These are phyloP conservation scores for Cryptomeria japonica DNA, from an alignment of 75 land plant species.

Conservation along the genomic window DNA sequence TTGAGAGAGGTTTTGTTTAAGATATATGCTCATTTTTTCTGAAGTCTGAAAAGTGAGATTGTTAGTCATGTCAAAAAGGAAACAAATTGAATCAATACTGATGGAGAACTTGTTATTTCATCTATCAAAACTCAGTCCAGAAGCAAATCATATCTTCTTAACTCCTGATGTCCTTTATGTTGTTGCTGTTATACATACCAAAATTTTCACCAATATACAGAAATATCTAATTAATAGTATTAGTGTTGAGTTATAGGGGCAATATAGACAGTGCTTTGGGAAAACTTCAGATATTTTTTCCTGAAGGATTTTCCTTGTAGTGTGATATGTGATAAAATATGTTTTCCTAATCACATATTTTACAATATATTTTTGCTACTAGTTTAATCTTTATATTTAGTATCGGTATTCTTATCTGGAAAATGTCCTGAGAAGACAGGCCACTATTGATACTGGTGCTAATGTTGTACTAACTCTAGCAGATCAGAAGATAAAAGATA, in stretches of 20 bases:
- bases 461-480: too few relatives aligned
- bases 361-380: background rate
- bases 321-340: background rate
- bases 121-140: slow-evolving; percentile 95
- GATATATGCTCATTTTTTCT: background rate
- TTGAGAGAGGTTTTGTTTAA: background rate
- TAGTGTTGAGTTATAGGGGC: slow-evolving; percentile 50
- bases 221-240: background rate
- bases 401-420: too few relatives aligned
- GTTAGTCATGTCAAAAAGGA: slow-evolving; percentile 47
- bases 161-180: background rate
- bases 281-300: slow-evolving; percentile 69
- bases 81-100: slow-evolving; percentile 93
- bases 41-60: background rate
- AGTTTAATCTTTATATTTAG: background rate
- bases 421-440: too few relatives aligned
- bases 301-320: background rate
- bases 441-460: too few relatives aligned
- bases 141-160: slow-evolving; percentile 41
- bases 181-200: background rate
- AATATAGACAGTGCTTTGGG: slow-evolving; percentile 89
- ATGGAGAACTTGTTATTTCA: slow-evolving; percentile 91
- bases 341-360: background rate
- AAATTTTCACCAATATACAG: background rate
- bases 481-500: too few relatives aligned